These are phyloP conservation scores for Bolboschoenoplectus hybrid DNA, from an alignment of 202 grass and related monocot genomes.

Conservation along the genomic window DNA sequence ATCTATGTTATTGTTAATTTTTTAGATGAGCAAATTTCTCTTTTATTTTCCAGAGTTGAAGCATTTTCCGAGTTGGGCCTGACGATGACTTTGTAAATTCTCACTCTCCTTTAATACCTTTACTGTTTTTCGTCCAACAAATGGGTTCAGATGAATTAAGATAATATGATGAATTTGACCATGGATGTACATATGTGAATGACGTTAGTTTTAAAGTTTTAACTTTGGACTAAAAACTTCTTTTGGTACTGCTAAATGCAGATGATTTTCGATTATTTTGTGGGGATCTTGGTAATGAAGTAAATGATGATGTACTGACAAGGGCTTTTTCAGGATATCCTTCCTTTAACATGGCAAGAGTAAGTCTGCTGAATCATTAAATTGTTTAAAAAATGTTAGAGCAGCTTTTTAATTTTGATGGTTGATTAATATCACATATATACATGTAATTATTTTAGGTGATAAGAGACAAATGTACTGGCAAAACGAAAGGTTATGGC, in stretches of 20 bases:
- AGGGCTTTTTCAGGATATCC: slow-evolving; percentile 75
- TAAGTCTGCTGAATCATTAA: slow-evolving; percentile 42
- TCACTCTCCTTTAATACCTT: slow-evolving; percentile 26
- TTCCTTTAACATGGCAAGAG: slow-evolving; percentile 86
- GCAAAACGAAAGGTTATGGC: slow-evolving; percentile 78
- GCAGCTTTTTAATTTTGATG: slow-evolving; percentile 2
- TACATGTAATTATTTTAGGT: slow-evolving; percentile 37
- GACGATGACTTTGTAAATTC: slow-evolving; percentile 43
- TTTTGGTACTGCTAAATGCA: slow-evolving; percentile 31
- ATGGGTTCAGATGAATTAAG: neutral
- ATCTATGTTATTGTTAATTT: neutral
- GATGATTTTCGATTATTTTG: slow-evolving; percentile 91
- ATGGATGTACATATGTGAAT: neutral
- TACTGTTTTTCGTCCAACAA: neutral
- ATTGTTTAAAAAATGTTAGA: neutral
- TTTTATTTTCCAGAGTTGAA: slow-evolving; percentile 43
- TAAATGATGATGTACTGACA: slow-evolving; percentile 78
- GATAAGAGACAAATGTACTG: slow-evolving; percentile 64
- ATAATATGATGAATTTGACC: neutral
- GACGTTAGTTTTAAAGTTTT: neutral
- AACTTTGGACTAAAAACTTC: neutral
- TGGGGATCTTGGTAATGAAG: slow-evolving; percentile 91
- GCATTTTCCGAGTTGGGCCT: slow-evolving; percentile 60
- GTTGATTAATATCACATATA: slow-evolving; percentile 14
- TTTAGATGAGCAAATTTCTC: slow-evolving; percentile 15